Evolutionary conservation across 176 grass and related monocot genomes (phyloP).

Genomic region (Carex pumila): DNA sequence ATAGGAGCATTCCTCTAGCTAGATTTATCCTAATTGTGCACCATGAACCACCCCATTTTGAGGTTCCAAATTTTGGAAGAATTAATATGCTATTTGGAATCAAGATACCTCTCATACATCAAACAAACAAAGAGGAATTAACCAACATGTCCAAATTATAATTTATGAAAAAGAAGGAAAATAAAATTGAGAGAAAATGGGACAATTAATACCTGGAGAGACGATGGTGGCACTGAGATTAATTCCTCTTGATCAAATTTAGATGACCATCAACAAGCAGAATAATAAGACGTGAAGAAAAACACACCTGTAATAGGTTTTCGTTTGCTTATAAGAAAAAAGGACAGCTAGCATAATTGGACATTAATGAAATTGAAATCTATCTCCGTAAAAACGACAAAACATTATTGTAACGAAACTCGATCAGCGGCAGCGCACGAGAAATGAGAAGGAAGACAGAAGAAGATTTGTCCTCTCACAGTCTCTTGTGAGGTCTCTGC

Average conservation of each 20-base stretch:
- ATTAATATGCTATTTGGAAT: background rate
- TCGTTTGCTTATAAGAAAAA: background rate
- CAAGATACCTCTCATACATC: background rate
- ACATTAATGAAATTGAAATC: background rate
- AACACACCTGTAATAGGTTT: background rate
- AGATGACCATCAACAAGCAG: slow-evolving; percentile 7
- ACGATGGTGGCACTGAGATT: background rate
- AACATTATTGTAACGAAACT: background rate
- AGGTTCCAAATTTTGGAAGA: background rate
- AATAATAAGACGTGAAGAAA: background rate
- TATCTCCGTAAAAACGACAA: too few species aligned
- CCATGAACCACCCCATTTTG: background rate
- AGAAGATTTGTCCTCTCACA: background rate
- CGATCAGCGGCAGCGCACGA: background rate
- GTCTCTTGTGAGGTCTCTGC: background rate
- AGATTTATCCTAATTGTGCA: background rate
- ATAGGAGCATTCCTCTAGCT: background rate
- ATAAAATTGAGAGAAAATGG: background rate
- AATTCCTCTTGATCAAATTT: background rate
- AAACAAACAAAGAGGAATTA: background rate
- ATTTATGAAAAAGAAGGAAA: background rate
- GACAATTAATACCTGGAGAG: background rate
- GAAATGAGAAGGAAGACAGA: background rate
- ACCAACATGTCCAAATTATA: background rate
- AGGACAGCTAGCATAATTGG: background rate